Evolutionary conservation across 371 early-diverging fungal species (phyloP), one percentile per base, ranked within the genome.

Genomic region (Vairimorpha apis): DNA sequence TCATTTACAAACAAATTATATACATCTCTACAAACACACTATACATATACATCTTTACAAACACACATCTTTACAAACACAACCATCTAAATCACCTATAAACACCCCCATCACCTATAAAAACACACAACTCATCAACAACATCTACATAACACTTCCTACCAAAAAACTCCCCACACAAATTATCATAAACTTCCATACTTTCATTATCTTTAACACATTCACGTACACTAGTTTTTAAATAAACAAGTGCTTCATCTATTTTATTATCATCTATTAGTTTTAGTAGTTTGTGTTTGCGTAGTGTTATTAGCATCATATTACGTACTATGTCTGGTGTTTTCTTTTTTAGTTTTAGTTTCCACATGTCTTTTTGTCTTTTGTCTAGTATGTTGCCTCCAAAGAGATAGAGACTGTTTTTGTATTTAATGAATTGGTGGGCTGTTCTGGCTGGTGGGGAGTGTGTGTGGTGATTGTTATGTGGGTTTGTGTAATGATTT

Each of bases 281-380:
- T 25, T 51, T 21, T 1, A 72, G 43, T 32, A 58, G 66, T 29
- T 59, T 58, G 23, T 72, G 62, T 51, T 72, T 65, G 33, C 73
- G 33, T 4, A 72, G 25, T 7, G 49, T 43, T 14, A 72, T 29
- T 21, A 59, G 43, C 1, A 41, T 41, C 0, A 33, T 47, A 14
- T 35, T 30, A 21, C 38, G 21, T n/a, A 64, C 55, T 33, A 58
- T 59, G 12, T 67, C n/a, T 12, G 4, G 25, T 25, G 29, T 60
- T 33, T 29, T 41, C 45, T 66, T 66, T 18, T 55, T 58, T 4
- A 72, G 32, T 12, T 30, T 49, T 3, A 72, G 37, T 18, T 21
- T 47, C 73, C 73, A 72, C 38, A 72, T 64, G 43, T 72, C 73
- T 12, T 47, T 60, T 33, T 58, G 33, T 7, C 73, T 65, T 25